These are phyloP conservation scores for Mortierella sp. DNA, from an alignment of 371 early-diverging fungal genomes.

Conservation along the genomic window DNA sequence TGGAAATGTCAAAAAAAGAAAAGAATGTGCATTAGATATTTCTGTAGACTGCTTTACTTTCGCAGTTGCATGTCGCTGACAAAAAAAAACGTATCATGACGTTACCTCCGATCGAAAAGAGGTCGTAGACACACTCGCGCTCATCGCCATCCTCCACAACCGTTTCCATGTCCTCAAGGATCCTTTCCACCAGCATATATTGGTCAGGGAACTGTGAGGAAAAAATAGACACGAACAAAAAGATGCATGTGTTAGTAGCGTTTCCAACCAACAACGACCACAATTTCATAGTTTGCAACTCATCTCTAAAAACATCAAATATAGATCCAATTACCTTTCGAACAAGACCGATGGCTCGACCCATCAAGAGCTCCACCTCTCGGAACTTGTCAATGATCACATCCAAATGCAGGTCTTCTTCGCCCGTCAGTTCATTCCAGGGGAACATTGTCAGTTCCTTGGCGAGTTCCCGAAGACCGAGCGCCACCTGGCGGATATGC, in stretches of 20 bases:
- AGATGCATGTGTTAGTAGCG: not conserved
- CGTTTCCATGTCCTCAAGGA: slow-evolving; percentile 62
- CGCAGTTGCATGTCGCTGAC: not conserved
- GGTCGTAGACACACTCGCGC: slow-evolving; percentile 71
- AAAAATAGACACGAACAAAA: slow-evolving; percentile 8
- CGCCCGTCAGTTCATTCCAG: slow-evolving; percentile 66
- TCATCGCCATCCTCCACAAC: slow-evolving; percentile 70
- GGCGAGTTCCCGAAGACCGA: slow-evolving; percentile 63
- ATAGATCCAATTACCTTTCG: slow-evolving; percentile 64
- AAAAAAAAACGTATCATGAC: not conserved
- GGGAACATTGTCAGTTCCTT: slow-evolving; percentile 60
- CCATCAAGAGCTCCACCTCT: slow-evolving; percentile 70
- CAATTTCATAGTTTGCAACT: no score
- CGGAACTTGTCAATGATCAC: slow-evolving; percentile 64
- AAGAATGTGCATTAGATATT: not conserved
- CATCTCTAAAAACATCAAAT: not conserved
- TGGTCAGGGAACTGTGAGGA: slow-evolving; percentile 76
- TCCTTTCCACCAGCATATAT: slow-evolving; percentile 70
- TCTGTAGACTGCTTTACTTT: not conserved
- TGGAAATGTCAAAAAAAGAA: not conserved
- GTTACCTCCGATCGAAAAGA: slow-evolving; percentile 69
- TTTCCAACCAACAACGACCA: not conserved
- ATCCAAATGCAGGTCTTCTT: slow-evolving; percentile 60
- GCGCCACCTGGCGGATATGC: slow-evolving; percentile 61
- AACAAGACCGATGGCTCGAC: slow-evolving; percentile 73